Base-by-base conservation (phyloP, 345 rosid genomes). In the Melaleuca quinquenervia region DNA sequence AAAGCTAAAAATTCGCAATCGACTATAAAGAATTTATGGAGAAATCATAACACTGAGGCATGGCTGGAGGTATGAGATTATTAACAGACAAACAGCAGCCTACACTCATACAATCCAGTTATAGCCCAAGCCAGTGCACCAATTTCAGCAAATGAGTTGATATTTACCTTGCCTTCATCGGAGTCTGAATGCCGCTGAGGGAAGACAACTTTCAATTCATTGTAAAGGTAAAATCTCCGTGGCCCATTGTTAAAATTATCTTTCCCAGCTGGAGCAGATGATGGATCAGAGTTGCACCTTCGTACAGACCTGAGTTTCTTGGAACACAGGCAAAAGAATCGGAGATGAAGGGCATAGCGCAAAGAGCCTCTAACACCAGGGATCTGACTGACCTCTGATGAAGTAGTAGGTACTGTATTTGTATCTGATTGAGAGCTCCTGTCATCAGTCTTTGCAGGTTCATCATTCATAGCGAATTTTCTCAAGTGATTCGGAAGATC, bases 151-250 rank as follows among this genome's bases (percentile, higher is more conserved):
- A 70, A 70, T 70, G 14, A 36, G 24, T 58, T 84, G 62, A 84
- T 54, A 26, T 90, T 74, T 94, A 97, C 99, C 98, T 96, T 96
- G 90, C 99, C 98, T 92, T 97, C 99, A 84, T 97, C 99, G n/a
- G 95, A 84, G 84, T 97, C 99, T 82, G 98, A 91, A 91, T 97
- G 99, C 82, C 98, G 97, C 87, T 95, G 99, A 83, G 98, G 98
- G 89, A 97, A 97, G 80, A 97, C 96, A 16, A 92, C 97, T 88
- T 96, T 93, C 92, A 97, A 85, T 87, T 97, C 98, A 85, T 94
- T 95, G 91, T 92, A 96, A 70, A 97, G 88, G 87, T 95, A 97
- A 91, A 97, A 97, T 83, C 95, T 94, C 64, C 96, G 89, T 50
- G 80, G 3, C 80, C 48, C 1, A 41, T 91, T 91, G 74, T 62